Percentiles rank a stretch among this genome's conserved stretches.
Conservation (phyloP, 768 basidiomycete genomes). For the Suillus fuscotomentosus region DNA sequence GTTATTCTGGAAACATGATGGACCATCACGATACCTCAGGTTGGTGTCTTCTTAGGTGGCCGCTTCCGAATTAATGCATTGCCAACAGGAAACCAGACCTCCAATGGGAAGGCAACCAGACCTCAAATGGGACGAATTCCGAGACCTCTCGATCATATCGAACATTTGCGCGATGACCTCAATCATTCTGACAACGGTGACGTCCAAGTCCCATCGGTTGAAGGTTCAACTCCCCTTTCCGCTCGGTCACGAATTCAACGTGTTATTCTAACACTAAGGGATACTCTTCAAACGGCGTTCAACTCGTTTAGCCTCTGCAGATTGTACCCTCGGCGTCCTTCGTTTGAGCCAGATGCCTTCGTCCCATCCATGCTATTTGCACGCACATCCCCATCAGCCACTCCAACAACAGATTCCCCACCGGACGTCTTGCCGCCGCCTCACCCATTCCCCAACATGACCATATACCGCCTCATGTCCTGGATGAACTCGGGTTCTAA, state of each 20-base stretch:
- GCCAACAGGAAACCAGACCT: no score
- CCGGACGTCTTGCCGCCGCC: background rate
- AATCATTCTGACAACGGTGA: background rate
- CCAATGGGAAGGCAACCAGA: no score
- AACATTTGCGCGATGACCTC: background rate
- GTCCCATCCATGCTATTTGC: background rate
- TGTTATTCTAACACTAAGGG: background rate
- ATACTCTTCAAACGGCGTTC: background rate
- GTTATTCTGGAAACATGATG: no score
- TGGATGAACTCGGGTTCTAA: background rate
- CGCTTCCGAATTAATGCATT: no score
- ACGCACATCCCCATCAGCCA: background rate
- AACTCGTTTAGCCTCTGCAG: background rate
- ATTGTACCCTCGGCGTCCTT: background rate
- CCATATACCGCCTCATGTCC: constrained; percentile 5
- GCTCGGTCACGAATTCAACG: background rate
- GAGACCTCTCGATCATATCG: background rate
- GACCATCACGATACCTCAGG: no score
- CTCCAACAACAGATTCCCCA: no score
- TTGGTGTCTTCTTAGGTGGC: no score
- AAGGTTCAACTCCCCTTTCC: no score
- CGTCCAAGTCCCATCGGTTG: background rate
- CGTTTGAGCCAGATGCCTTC: background rate
- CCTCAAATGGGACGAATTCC: background rate
- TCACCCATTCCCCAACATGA: constrained; percentile 10